phyloP scores from a whole-genome alignment of 495 filamentous ascomycete genomes.

The Aspergillus haitiensis region DNA sequence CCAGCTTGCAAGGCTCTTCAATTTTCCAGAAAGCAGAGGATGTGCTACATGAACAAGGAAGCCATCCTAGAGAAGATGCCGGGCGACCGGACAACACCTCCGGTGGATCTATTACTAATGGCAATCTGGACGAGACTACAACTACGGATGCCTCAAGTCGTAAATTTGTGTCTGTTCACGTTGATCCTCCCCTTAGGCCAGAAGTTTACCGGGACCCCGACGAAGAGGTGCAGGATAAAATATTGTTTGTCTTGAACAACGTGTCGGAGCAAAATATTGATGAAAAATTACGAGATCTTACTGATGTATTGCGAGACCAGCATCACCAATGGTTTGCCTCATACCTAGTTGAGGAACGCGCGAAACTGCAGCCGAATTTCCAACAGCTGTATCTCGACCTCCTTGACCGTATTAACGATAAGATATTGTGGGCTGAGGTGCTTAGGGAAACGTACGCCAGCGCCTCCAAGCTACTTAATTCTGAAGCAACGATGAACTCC shows the following conservation, averaged over 20 bases:
- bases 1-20: constrained; percentile 78
- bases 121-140: constrained; percentile 60
- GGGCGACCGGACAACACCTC: constrained; percentile 39
- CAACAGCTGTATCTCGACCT: constrained; percentile 90
- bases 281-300: constrained; percentile 75
- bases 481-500: constrained; percentile 76
- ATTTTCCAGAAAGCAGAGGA: constrained; percentile 80
- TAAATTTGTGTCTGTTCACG: constrained; percentile 71
- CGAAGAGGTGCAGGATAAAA: constrained; percentile 83
- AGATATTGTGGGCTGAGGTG: constrained; percentile 79
- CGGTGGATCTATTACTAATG: constrained; percentile 58
- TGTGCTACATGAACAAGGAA: constrained; percentile 64
- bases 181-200: constrained; percentile 61
- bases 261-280: constrained; percentile 85
- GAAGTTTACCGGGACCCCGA: constrained; percentile 74
- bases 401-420: constrained; percentile 77
- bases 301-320: constrained; percentile 70
- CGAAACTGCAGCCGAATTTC: constrained; percentile 94
- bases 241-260: constrained; percentile 95
- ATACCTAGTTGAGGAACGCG: constrained; percentile 94
- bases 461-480: constrained; percentile 80
- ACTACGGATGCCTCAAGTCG: constrained; percentile 52
- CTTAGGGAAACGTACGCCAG: constrained; percentile 91
- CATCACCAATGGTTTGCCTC: constrained; percentile 95
- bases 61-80: constrained; percentile 36